These are phyloP conservation scores for Tetracladium setigerum DNA, from an alignment of 495 filamentous ascomycete species.

Conservation along the genomic window DNA sequence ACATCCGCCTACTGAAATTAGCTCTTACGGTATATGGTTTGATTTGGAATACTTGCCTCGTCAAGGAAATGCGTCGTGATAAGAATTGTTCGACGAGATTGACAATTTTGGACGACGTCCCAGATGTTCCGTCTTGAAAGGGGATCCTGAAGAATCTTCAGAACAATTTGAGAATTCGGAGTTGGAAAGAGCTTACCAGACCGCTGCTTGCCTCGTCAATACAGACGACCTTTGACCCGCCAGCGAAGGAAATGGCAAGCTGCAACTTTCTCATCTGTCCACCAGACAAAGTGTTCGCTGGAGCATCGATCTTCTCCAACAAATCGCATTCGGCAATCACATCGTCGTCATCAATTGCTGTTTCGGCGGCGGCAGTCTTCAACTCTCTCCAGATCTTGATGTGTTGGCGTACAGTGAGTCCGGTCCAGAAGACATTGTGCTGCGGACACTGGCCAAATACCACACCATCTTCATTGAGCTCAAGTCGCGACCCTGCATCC, in stretches of 20 bases:
- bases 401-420: conserved; percentile 41
- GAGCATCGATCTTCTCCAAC: conserved; percentile 41
- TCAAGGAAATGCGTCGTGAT: conserved; percentile 35
- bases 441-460: conserved; percentile 78
- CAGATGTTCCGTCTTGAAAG: conserved; percentile 39
- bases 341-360: conserved; percentile 51
- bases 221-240: conserved; percentile 61
- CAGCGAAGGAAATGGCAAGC: conserved; percentile 68
- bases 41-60: conserved; percentile 15
- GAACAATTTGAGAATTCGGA: not conserved
- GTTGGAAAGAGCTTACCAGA: conserved; percentile 23
- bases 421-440: conserved; percentile 40
- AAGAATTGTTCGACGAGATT: conserved; percentile 21
- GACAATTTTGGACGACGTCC: conserved; percentile 39
- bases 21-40: too few species aligned
- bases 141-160: too few species aligned
- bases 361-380: conserved; percentile 50
- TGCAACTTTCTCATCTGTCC: conserved; percentile 70
- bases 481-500: conserved; percentile 62
- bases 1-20: conserved; percentile 22
- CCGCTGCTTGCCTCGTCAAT: conserved; percentile 53
- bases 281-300: conserved; percentile 56
- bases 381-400: conserved; percentile 51
- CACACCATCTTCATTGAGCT: conserved; percentile 44
- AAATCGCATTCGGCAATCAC: conserved; percentile 49